phyloP scores from a whole-genome alignment of 768 basidiomycete genomes.

The Termitomyces sp. region DNA sequence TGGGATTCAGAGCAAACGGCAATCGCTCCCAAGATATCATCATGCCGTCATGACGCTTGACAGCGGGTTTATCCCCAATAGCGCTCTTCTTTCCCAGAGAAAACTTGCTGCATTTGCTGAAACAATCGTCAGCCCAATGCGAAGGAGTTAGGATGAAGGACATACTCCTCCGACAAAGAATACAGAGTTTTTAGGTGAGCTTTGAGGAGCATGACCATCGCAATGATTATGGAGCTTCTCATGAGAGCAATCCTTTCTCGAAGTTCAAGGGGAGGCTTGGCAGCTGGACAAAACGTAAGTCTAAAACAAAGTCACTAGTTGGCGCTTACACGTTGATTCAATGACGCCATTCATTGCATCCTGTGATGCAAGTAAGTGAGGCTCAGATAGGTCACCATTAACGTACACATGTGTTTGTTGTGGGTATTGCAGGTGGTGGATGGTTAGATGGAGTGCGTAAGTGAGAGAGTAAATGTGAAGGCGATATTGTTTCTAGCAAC shows the following conservation, averaged over 20 bases:
- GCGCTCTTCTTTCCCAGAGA: slow-evolving; percentile 85
- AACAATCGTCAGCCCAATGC: neutral
- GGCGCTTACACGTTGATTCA: slow-evolving; percentile 3
- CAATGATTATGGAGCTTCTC: slow-evolving; percentile 69
- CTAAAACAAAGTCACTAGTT: neutral
- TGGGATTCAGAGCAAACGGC: slow-evolving; percentile 55
- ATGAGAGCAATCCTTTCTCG: slow-evolving; percentile 31
- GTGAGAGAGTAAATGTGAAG: slow-evolving; percentile 62
- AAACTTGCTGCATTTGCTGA: slow-evolving; percentile 89
- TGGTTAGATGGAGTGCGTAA: slow-evolving; percentile 33
- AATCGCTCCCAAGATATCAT: slow-evolving; percentile 71
- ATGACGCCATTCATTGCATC: slow-evolving; percentile 17
- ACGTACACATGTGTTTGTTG: slow-evolving; percentile 10
- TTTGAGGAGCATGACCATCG: slow-evolving; percentile 86
- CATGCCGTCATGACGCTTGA: slow-evolving; percentile 52
- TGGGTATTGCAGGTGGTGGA: neutral
- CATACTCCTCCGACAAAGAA: slow-evolving; percentile 87
- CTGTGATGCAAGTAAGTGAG: neutral
- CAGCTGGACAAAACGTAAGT: slow-evolving; percentile 1
- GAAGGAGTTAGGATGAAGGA: slow-evolving; percentile 8
- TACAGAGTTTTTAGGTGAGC: slow-evolving; percentile 80
- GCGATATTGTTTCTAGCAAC: slow-evolving; percentile 68
- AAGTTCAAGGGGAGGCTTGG: slow-evolving; percentile 3
- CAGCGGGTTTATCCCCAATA: slow-evolving; percentile 76
- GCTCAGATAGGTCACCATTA: neutral